A percentile compares a stretch with the other conserved stretches of the same genome.
phyloP scores from a whole-genome alignment of 495 filamentous ascomycete genomes.

The Pseudotulostoma volvatum region DNA sequence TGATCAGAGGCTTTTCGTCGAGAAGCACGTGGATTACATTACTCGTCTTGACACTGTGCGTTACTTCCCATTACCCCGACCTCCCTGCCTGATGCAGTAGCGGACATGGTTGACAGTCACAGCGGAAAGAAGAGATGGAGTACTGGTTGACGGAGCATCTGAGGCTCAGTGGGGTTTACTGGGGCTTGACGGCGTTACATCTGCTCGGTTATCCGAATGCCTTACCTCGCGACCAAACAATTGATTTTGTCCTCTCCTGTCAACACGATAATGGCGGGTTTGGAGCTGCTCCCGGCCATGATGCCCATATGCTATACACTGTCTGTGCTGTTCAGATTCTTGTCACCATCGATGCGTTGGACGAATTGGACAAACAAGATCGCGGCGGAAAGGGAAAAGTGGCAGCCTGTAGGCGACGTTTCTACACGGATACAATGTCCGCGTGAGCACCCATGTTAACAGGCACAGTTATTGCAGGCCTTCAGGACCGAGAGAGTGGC shows the following conservation, averaged over 20 bases:
- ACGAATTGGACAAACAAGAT: constrained; percentile 55
- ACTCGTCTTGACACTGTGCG: constrained; percentile 75
- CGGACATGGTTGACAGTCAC: constrained; percentile 23
- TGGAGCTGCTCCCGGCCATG: constrained; percentile 83
- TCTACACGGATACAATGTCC: neutral
- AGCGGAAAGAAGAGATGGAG: constrained; percentile 83
- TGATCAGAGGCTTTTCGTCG: constrained; percentile 40
- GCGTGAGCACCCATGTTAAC: constrained; percentile 6
- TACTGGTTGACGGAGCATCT: constrained; percentile 97
- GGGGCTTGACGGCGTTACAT: constrained; percentile 82
- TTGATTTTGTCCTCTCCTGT: constrained; percentile 85
- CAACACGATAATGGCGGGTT: constrained; percentile 80
- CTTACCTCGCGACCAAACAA: constrained; percentile 62
- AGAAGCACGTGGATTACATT: constrained; percentile 84
- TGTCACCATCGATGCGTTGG: constrained; percentile 65
- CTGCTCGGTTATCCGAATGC: constrained; percentile 66
- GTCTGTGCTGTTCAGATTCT: constrained; percentile 87
- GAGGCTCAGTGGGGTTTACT: constrained; percentile 87
- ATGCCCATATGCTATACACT: constrained; percentile 89
- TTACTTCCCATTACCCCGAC: constrained; percentile 12
- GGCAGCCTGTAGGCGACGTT: constrained; percentile 48
- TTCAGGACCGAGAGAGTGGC: constrained; percentile 68
- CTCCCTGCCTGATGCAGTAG: constrained; percentile 8
- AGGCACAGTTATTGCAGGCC: constrained; percentile 51
- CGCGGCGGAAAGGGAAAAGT: constrained; percentile 51